Evolutionary conservation across 1,139 yeast species (phyloP).

Genomic region (Candida smagusa): DNA sequence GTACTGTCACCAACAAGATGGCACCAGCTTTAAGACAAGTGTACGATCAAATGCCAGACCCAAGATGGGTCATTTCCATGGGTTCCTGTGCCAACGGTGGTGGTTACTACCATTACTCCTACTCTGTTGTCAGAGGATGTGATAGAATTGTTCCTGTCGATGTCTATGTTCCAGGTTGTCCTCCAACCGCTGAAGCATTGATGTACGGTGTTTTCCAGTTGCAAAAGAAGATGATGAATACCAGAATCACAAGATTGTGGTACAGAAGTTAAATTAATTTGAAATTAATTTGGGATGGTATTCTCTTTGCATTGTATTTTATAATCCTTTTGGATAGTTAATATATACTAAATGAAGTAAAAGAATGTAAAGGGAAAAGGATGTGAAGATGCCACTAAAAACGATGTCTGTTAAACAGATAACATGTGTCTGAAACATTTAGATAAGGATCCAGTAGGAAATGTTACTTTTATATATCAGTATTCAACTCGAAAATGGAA

Average conservation of each 20-base stretch:
- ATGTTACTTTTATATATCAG: too few relatives aligned
- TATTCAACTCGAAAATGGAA: too few relatives aligned
- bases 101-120: conserved; percentile 88
- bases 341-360: background rate
- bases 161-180: conserved; percentile 91
- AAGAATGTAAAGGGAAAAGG: background rate
- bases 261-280: conserved; percentile 53
- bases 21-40: conserved; percentile 93
- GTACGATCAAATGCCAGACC: conserved; percentile 93
- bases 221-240: conserved; percentile 85
- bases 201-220: conserved; percentile 88
- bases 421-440: too few relatives aligned
- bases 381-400: too few relatives aligned
- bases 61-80: conserved; percentile 89
- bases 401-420: too few relatives aligned
- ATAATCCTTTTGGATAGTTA: conserved; percentile 2
- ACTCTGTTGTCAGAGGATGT: conserved; percentile 87
- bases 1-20: conserved; percentile 89
- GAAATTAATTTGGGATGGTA: conserved; percentile 2
- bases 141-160: conserved; percentile 88
- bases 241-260: conserved; percentile 82
- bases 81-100: conserved; percentile 96
- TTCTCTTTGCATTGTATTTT: conserved; percentile 9
- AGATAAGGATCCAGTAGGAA: too few relatives aligned
- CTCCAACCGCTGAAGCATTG: conserved; percentile 88